Evolutionary conservation across 1,139 yeast genomes (phyloP).

Genomic region (Scheffersomyces insectosa): DNA sequence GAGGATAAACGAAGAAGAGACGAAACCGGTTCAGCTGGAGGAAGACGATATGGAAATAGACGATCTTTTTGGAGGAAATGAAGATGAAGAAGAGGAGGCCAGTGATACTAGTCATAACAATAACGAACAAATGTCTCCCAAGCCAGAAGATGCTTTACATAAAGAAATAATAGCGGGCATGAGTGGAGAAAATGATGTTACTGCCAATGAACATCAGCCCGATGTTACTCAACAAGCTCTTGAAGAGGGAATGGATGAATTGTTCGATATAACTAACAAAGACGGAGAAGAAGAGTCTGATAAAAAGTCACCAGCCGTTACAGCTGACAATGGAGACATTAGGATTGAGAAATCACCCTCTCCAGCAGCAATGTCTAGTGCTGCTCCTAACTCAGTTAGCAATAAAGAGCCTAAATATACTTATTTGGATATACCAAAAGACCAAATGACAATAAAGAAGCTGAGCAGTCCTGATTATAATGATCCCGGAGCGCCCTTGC

Average conservation of each 20-base stretch:
- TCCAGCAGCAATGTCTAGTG: background rate
- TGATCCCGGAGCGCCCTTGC: conserved; percentile 84
- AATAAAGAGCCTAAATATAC: background rate
- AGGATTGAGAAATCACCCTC: background rate
- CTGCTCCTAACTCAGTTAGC: background rate
- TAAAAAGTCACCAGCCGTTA: background rate
- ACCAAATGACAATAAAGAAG: conserved; percentile 43
- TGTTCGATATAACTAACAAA: conserved; percentile 5
- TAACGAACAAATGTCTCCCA: background rate
- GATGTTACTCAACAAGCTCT: background rate
- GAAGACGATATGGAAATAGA: conserved; percentile 35
- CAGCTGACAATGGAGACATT: background rate
- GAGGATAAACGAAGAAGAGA: conserved; percentile 7
- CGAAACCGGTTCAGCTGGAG: conserved; percentile 4
- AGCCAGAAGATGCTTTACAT: conserved; percentile 2
- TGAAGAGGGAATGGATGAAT: conserved; percentile 9
- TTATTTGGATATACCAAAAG: conserved; percentile 53
- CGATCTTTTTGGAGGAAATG: conserved; percentile 46
- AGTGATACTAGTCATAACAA: background rate
- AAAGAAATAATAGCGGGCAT: background rate
- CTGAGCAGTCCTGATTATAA: conserved; percentile 55
- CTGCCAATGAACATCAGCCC: too few species aligned
- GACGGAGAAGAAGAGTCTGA: conserved; percentile 4
- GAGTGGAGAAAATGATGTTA: background rate
- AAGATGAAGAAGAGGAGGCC: conserved; percentile 17